phyloP scores from a whole-genome alignment of 805 yeast species.

The Suhomyces sp. region DNA sequence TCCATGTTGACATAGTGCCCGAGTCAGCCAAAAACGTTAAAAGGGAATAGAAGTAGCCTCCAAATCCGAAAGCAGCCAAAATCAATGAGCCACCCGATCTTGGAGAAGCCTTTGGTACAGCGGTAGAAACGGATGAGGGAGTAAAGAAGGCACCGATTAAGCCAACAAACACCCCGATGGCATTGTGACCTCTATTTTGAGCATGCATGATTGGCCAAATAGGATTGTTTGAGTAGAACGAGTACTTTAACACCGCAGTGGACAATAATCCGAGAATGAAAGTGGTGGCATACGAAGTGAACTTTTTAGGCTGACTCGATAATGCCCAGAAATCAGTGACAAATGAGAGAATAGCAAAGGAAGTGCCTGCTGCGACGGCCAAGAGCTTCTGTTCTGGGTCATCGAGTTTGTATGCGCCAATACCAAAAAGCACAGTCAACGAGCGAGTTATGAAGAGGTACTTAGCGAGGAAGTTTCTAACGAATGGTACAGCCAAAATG shows the following conservation, averaged over 20 bases:
- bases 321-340: conserved; percentile 48
- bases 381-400: conserved; percentile 71
- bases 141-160: conserved; percentile 62
- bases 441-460: conserved; percentile 56
- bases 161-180: conserved; percentile 64
- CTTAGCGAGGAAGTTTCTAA: conserved; percentile 34
- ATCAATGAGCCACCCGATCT: conserved; percentile 44
- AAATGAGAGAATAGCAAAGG: conserved; percentile 59
- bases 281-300: conserved; percentile 50
- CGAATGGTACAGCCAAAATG: conserved; percentile 41
- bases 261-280: conserved; percentile 69
- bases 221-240: conserved; percentile 84
- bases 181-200: conserved; percentile 83
- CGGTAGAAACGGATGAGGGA: conserved; percentile 29
- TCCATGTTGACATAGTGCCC: conserved; percentile 85
- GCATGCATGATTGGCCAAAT: conserved; percentile 93
- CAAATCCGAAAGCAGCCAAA: conserved; percentile 66
- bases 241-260: conserved; percentile 72
- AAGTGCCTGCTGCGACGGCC: conserved; percentile 62
- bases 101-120: conserved; percentile 8
- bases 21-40: conserved; percentile 80
- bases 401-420: conserved; percentile 69
- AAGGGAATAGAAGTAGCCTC: conserved; percentile 66
- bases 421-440: conserved; percentile 58
- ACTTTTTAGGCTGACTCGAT: conserved; percentile 25